Conservation (phyloP, 768 basidiomycete species). For the Mycena epipterygia region DNA sequence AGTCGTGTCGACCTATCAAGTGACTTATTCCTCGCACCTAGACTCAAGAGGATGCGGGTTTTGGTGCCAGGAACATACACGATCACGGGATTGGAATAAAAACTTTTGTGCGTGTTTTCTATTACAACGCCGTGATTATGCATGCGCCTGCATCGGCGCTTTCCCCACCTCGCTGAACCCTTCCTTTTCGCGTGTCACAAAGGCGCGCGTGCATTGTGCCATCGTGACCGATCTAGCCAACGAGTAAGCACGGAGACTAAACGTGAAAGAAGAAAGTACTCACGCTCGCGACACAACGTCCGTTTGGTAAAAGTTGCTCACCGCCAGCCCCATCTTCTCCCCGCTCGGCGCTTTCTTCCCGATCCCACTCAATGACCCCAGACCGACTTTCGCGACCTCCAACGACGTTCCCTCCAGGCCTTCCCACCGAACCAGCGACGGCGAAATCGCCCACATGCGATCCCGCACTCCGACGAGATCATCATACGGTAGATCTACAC, state of each 20-base stretch:
- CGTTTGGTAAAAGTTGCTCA: conserved; percentile 96
- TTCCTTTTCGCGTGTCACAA: conserved; percentile 81
- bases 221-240: conserved; percentile 81
- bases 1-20: too few relatives aligned
- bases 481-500: conserved; percentile 88
- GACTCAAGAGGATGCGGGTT: too few relatives aligned
- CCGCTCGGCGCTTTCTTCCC: conserved; percentile 53
- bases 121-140: conserved; percentile 45
- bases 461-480: conserved; percentile 87
- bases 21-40: too few relatives aligned
- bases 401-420: conserved; percentile 80
- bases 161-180: conserved; percentile 66
- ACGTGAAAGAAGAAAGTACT: conserved; percentile 50
- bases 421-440: conserved; percentile 90
- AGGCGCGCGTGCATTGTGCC: conserved; percentile 93
- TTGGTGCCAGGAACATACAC: too few relatives aligned
- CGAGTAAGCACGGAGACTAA: neutral
- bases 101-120: conserved; percentile 15
- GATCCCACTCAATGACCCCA: conserved; percentile 67
- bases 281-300: conserved; percentile 95
- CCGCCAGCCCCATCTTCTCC: conserved; percentile 73
- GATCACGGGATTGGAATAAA: conserved; percentile 3
- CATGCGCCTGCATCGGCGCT: conserved; percentile 54
- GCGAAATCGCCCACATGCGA: conserved; percentile 97
- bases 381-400: conserved; percentile 79